Evolutionary conservation across 1,284 basidiomycete genomes (phyloP), one percentile per base, ranked within the genome.

Genomic region (Fomitiporia mediterranea): DNA sequence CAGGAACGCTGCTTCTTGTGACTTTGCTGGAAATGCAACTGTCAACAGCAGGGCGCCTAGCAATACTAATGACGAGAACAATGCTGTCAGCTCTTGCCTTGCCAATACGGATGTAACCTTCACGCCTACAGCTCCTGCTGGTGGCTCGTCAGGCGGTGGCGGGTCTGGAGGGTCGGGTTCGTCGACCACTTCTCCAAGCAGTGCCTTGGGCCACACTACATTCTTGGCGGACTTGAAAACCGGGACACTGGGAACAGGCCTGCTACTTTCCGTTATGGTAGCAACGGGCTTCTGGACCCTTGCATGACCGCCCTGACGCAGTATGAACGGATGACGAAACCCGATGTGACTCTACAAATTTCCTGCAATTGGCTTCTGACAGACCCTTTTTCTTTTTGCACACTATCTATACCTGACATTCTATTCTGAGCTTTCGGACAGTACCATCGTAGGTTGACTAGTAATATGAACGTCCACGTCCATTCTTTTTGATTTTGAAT

Each of bases 11-110:
- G 72, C 80, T 51, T 77, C 88, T 5, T 92, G 89, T 71, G 77
- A 75, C 73, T 96, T 95, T 69, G 70, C 69, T 49, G 92, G 92
- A 15, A 96, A 97, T 67, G 94, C 85, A 3, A 91, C 89, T 6
- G 71, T 90, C 62, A 88, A 89, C 66, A 28, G 70, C n/a, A 69
- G 69, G 25, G 79, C 81, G 19, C 78, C 86, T 3, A 72, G 82
- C 19, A 70, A 73, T 34, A 74, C 75, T 15, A 70, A 77, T 30
- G 79, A 81, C 50, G 82, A 84, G 17, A 76, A 78, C 58, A 70
- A 79, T 35, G 89, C 81, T 34, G 88, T 83, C 32, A 76, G 74
- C 50, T 83, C 84, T 6, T 95, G 93, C 69, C 69, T 94, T 35
- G 69, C 85, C 11, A 82, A 79, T 63, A 83, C 88, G 6, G 71